A percentile compares a stretch with the other conserved stretches of the same genome.
Conservation (phyloP, 2,329 filamentous ascomycete species). For the Claviceps pusilla region DNA sequence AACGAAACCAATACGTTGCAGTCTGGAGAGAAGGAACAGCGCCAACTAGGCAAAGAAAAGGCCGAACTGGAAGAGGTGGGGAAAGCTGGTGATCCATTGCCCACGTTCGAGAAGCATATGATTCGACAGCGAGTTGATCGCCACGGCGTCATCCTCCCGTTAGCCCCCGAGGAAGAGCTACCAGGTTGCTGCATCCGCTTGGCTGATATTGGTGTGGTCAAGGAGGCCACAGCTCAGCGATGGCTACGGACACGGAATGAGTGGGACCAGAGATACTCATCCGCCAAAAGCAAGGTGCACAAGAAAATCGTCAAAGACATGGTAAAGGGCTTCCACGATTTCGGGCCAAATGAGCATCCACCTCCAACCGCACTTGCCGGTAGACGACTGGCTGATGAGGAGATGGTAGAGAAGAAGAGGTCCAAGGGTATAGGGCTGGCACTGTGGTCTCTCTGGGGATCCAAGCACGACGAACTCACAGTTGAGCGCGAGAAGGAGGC, state of each 20-base stretch:
- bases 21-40: conserved; percentile 4
- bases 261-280: conserved; percentile 60
- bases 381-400: conserved; percentile 37
- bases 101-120: conserved; percentile 71
- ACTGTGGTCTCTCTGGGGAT: conserved; percentile 78
- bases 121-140: conserved; percentile 76
- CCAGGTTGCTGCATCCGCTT: conserved; percentile 47
- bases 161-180: conserved; percentile 51
- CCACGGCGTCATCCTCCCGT: conserved; percentile 56
- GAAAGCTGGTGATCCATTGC: conserved; percentile 73
- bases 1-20: conserved; percentile 11
- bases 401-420: conserved; percentile 32
- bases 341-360: conserved; percentile 57
- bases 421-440: conserved; percentile 60
- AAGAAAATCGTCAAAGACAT: conserved; percentile 61
- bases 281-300: conserved; percentile 55
- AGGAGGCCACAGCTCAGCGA: conserved; percentile 61
- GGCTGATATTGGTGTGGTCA: conserved; percentile 61
- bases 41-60: conserved; percentile 8
- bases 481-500: conserved; percentile 44
- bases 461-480: conserved; percentile 70
- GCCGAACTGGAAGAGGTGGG: conserved; percentile 41
- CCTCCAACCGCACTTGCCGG: conserved; percentile 74
- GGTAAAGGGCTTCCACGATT: conserved; percentile 53
- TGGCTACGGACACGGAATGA: conserved; percentile 64